Conservation (phyloP, 257 asterid genomes). For the Sherardia arvensis region DNA sequence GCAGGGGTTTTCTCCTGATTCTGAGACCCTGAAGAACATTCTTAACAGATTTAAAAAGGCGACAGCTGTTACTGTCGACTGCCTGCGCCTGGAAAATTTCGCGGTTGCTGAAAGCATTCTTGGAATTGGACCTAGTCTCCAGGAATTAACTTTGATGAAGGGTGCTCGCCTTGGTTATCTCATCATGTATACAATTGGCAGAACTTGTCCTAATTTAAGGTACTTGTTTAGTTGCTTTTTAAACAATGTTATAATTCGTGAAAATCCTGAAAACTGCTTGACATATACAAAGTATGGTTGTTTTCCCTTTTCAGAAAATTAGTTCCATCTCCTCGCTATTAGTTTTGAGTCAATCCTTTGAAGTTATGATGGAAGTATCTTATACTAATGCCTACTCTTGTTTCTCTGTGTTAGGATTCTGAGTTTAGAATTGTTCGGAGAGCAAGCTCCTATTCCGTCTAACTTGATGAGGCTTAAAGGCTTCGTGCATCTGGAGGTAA, state of each 20-base stretch:
- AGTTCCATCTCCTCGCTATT: neutral
- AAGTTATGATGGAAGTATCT: neutral
- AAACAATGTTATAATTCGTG: neutral
- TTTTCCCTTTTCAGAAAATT: no score
- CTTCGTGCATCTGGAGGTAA: slow-evolving; percentile 53
- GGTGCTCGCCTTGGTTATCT: slow-evolving; percentile 36
- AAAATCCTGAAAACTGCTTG: neutral
- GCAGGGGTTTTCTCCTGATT: slow-evolving; percentile 52
- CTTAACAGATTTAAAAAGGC: slow-evolving; percentile 25
- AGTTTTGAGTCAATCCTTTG: neutral
- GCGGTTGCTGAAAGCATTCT: slow-evolving; percentile 35
- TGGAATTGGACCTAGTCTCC: slow-evolving; percentile 41
- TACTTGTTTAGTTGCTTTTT: neutral
- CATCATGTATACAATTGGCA: slow-evolving; percentile 38
- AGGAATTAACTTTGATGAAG: slow-evolving; percentile 60
- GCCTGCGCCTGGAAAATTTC: slow-evolving; percentile 42
- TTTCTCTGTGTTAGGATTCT: slow-evolving; percentile 43
- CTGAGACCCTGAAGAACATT: slow-evolving; percentile 34
- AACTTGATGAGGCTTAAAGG: slow-evolving; percentile 29
- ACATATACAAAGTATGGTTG: no score
- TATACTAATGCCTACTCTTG: neutral
- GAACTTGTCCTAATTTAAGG: slow-evolving; percentile 65
- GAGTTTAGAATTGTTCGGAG: slow-evolving; percentile 48
- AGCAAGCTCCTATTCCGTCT: slow-evolving; percentile 28
- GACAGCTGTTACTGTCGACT: slow-evolving; percentile 46